Evolutionary conservation across 2,329 filamentous ascomycete species (phyloP), one percentile per base, ranked within the genome.

Genomic region (Podosphaera aphanis): DNA sequence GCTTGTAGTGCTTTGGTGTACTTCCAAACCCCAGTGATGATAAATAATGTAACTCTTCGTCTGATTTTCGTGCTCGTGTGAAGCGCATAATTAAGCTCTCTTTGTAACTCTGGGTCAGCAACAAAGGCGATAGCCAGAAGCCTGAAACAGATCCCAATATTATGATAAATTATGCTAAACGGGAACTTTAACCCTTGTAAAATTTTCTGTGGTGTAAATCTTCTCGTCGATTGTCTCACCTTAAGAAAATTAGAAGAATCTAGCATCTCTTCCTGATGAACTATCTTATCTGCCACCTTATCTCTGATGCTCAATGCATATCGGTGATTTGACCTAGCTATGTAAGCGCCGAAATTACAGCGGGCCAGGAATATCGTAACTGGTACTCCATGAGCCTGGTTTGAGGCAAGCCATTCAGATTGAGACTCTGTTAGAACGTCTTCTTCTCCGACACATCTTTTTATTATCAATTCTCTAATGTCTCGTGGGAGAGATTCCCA

Each of bases 91-190:
- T 67, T 61, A 40, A 70, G 59, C 46, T 71, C 68, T 47, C 68
- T 60, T 50, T 71, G 68, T 46, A 67, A 68, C 50, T 71, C 68
- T 0, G 66, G 62, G 51, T 71, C 68, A 2, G 68, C 68, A 50
- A 70, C 62, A 18, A 67, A 57, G 10, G 68, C 65, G 38, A 70
- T 62, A 6, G 67, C 57, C 29, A 67, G 57, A 51, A 70, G 69
- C 45, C 70, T 71, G 49, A 66, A 43, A 56, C 46, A 61, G 2
- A 60, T 56, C 1, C 65, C 64, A 1, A 65, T 36, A 2, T 56
- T 56, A 45, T 69, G 64, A 49, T 68, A 69, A 1, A 62, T 25
- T 19, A 27, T 35, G 37, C 51, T 52, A 39, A 54, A 52, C 10
- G 49, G 52, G 2, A 44, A 40, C 21, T 55, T 53, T 35, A 51